Evolutionary conservation across 495 filamentous ascomycete genomes (phyloP).

Genomic region (Penicillium atrosanguineum): DNA sequence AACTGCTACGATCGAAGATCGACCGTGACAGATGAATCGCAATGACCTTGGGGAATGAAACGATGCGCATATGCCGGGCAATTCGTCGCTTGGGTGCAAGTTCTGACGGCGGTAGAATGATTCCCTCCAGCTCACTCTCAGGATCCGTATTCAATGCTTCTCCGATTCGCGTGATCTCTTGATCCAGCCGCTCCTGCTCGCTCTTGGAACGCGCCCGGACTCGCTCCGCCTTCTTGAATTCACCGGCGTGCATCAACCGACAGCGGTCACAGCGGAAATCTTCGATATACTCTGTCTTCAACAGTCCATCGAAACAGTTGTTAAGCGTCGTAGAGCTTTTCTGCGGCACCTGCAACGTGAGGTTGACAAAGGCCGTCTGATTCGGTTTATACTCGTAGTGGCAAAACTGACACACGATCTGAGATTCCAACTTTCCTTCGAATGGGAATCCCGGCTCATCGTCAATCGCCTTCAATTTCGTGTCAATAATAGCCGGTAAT

Average conservation of each 20-base stretch:
- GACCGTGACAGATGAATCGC: conserved; percentile 91
- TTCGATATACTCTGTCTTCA: conserved; percentile 94
- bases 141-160: conserved; percentile 71
- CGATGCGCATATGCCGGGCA: conserved; percentile 80
- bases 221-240: conserved; percentile 47
- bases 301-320: conserved; percentile 84
- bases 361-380: conserved; percentile 80
- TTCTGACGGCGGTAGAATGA: conserved; percentile 70
- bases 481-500: conserved; percentile 42
- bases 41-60: conserved; percentile 80
- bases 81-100: conserved; percentile 79
- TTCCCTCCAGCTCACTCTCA: conserved; percentile 67
- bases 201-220: conserved; percentile 41
- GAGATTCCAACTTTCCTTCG: conserved; percentile 82
- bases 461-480: conserved; percentile 43
- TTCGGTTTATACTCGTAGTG: conserved; percentile 82
- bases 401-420: conserved; percentile 89
- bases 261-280: conserved; percentile 95
- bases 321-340: conserved; percentile 62
- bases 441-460: conserved; percentile 78
- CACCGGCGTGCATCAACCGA: conserved; percentile 74
- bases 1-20: conserved; percentile 76
- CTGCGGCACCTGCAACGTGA: conserved; percentile 90
- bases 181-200: conserved; percentile 52
- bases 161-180: conserved; percentile 54